Base-by-base conservation (phyloP, 1,284 basidiomycete species). In the Microbotryomycetes sp. region DNA sequence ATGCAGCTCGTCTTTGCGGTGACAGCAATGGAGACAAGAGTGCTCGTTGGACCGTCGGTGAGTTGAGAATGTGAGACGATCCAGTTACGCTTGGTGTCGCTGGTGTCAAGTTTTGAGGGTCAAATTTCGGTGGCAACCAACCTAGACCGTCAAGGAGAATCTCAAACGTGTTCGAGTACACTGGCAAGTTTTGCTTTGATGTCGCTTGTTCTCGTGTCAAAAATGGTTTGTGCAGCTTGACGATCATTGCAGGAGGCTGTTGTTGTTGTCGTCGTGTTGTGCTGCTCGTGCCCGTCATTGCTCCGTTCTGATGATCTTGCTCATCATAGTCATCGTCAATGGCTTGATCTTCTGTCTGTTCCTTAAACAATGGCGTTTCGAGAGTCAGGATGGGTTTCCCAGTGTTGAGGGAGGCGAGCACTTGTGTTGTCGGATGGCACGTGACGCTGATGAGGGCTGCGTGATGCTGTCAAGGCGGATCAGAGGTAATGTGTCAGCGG, bases 11-110 rank as follows among this genome's bases (percentile, higher is more conserved):
- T 0, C 64, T 47, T 26, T 68, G 63, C 0, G 66, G 66, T 15
- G 58, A 60, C 30, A 67, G 32, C 3, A 65, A 28, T n/a, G 66
- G 66, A 1, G 53, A 57, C 2, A 63, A 46, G 32, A 65, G 58
- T 0, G 60, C 64, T 12, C 66, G 49, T 36, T 65, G 64, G 3
- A 68, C 30, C 1, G 66, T 65, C 15, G 66, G 66, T 4, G 63
- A 65, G 48, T 63, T 63, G 30, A 63, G 49, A 6, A 58, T 25
- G 15, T 45, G 32, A 7, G 46, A 25, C 2, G 28, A 23, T 22
- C 1, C 45, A 12, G 54, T 52, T n/a, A 65, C 58, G 26, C 51
- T 49, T 0, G 64, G 64, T 2, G 64, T 65, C 15, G 60, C 57
- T 1, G 64, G 60, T 2, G 54, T 51, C 15, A 65, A 32, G 1